Evolutionary conservation across 225 moss, liverwort and hornwort genomes (phyloP), one percentile per base, ranked within the genome.

Genomic region (Bryum argenteum): DNA sequence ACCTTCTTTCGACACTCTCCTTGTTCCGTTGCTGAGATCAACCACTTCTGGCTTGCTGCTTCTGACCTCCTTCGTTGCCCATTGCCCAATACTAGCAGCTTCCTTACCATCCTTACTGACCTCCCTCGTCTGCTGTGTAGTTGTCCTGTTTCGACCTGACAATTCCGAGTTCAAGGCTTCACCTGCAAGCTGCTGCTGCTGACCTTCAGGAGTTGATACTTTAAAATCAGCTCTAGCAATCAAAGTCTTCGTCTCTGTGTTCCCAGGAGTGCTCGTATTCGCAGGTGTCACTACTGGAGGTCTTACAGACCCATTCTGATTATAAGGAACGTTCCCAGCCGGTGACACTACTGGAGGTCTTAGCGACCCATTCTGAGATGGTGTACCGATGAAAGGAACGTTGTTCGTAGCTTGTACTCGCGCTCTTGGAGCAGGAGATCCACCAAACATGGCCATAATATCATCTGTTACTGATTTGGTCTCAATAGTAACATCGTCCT

Each of bases 371-470:
- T 57, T 63, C 63, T 64, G 55, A 26, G 12, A 33, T 33, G 33
- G 33, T 33, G 33, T 33, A 33, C 33, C 33, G 5, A 33, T 7
- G 16, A 38, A 63, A 38, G 71, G 57, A 23, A 63, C 44, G 44
- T 16, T 59, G 11, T 16, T 58, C 47, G 24, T 37, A 16, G 71
- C 53, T 9, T 66, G 58, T 10, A 41, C 71, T 70, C 66, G 66
- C 11, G 63, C 75, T 54, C 66, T 76, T 9, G 83, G 75, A 48
- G 71, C 71, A 66, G 80, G 79, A 57, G 79, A 81, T n/a, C 62
- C 61, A 66, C 61, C 60, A 50, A 88, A 88, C 88, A 88, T 84
- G 19, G 84, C 79, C 71, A 87, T 81, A 19, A 87, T 82, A 54
- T 87, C 87, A 74, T 71, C 82, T 17, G 79, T 71, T 19, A 69